phyloP scores from a whole-genome alignment of 192 early-diverging fungal genomes.

The Coemansia nantahalensis region DNA sequence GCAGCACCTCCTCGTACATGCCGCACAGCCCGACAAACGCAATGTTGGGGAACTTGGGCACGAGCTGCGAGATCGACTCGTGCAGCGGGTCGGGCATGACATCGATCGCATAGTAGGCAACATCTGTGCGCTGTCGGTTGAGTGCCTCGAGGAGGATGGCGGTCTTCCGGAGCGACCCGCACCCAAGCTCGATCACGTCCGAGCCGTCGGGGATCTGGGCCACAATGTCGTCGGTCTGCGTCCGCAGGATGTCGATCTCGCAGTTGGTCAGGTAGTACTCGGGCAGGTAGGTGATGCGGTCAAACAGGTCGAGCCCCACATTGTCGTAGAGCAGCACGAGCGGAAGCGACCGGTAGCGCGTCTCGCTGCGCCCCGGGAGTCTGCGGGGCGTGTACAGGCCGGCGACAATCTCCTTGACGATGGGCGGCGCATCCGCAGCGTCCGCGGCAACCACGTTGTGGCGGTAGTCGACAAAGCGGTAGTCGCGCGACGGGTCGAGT shows the following conservation, averaged over 20 bases:
- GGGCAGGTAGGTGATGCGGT: constrained; percentile 80
- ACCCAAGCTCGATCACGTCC: constrained; percentile 84
- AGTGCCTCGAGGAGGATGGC: constrained; percentile 76
- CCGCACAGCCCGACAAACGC: constrained; percentile 78
- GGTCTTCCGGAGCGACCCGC: constrained; percentile 89
- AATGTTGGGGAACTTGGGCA: constrained; percentile 61
- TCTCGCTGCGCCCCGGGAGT: constrained; percentile 13
- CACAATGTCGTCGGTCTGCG: constrained; percentile 60
- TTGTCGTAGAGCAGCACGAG: constrained; percentile 86
- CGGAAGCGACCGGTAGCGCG: constrained; percentile 50
- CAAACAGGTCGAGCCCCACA: constrained; percentile 81
- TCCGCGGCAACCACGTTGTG: constrained; percentile 2
- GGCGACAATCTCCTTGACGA: constrained; percentile 19
- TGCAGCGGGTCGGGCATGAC: constrained; percentile 77
- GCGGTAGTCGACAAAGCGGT: constrained; percentile 35
- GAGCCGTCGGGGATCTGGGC: constrained; percentile 64
- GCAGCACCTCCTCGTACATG: constrained; percentile 84
- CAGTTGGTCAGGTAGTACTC: constrained; percentile 88
- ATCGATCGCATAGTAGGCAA: constrained; percentile 90
- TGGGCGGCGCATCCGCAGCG: constrained; percentile 12
- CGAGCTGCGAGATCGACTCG: constrained; percentile 66
- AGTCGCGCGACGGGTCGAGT: not conserved
- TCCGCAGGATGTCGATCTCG: constrained; percentile 79
- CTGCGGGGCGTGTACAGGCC: constrained; percentile 15
- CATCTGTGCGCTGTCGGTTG: constrained; percentile 55